These are phyloP conservation scores for Inonotus obliquus DNA, from an alignment of 1,284 basidiomycete genomes.

Conservation along the genomic window DNA sequence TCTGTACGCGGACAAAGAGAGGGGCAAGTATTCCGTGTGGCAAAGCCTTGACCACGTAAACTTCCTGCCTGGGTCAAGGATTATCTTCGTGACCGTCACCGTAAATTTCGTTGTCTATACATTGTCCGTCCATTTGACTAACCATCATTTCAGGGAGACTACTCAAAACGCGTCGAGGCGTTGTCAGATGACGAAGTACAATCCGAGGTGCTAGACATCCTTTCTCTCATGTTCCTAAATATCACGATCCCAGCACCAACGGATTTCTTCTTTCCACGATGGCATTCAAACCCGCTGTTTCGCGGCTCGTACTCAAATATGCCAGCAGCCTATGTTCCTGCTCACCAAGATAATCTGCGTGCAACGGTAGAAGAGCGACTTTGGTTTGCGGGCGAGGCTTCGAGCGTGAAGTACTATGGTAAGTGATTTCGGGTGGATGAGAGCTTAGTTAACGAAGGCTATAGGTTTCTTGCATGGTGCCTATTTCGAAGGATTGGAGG, in stretches of 20 bases:
- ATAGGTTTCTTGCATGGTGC: constrained; percentile 43
- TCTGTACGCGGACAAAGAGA: constrained; percentile 57
- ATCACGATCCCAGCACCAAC: constrained; percentile 47
- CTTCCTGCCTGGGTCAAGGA: constrained; percentile 57
- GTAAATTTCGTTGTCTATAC: constrained; percentile 30
- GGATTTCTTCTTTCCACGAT: constrained; percentile 53
- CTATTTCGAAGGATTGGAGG: constrained; percentile 38
- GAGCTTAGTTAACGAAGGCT: neutral
- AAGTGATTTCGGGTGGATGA: constrained; percentile 1
- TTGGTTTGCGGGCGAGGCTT: constrained; percentile 65
- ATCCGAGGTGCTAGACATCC: constrained; percentile 48
- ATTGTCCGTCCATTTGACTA: neutral
- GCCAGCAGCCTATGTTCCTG: constrained; percentile 51
- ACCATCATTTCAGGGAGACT: constrained; percentile 42
- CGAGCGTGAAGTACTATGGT: constrained; percentile 55
- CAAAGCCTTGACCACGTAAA: constrained; percentile 57
- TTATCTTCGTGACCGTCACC: constrained; percentile 63
- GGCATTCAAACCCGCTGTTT: constrained; percentile 53
- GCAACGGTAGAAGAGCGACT: constrained; percentile 48
- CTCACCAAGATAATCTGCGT: constrained; percentile 51
- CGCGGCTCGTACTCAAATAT: constrained; percentile 68
- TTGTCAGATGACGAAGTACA: constrained; percentile 45
- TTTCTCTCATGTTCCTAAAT: constrained; percentile 53
- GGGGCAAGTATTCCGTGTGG: constrained; percentile 67
- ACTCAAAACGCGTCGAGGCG: constrained; percentile 51